Conservation (phyloP, 2,329 filamentous ascomycete genomes). For the Aspergillus sp. region DNA sequence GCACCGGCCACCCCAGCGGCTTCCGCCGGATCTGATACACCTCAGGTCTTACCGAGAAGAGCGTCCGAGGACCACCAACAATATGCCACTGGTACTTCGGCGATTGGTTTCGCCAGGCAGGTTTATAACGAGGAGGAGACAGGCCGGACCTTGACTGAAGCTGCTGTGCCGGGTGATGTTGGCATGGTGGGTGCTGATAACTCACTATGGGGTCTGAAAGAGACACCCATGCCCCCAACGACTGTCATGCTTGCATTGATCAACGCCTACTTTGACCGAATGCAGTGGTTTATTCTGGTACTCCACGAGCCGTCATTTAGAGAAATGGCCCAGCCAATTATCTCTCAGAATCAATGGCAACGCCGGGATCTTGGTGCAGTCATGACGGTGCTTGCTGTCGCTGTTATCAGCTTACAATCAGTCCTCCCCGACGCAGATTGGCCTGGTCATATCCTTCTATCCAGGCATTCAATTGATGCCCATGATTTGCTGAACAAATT, state of each 20-base stretch:
- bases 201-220: not conserved
- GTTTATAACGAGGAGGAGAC: slow-evolving; percentile 4
- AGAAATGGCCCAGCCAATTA: not conserved
- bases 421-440: not conserved
- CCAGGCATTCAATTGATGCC: not conserved
- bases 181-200: not conserved
- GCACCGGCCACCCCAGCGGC: not conserved
- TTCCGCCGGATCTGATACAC: not conserved
- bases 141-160: slow-evolving; percentile 1
- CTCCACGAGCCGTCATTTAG: not conserved
- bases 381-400: not conserved
- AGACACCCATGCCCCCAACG: not conserved
- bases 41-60: not conserved
- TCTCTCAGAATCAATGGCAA: not conserved
- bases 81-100: not conserved
- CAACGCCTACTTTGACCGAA: not conserved
- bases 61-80: not conserved
- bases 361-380: not conserved
- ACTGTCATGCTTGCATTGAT: not conserved
- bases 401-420: not conserved
- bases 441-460: not conserved
- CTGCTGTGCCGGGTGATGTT: not conserved
- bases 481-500: not conserved
- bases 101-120: slow-evolving; percentile 1
- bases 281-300: slow-evolving; percentile 4